A percentile compares a stretch with the other conserved stretches of the same genome.
These are phyloP conservation scores for Termitomyces sp. DNA, from an alignment of 768 basidiomycete species.

Conservation along the genomic window DNA sequence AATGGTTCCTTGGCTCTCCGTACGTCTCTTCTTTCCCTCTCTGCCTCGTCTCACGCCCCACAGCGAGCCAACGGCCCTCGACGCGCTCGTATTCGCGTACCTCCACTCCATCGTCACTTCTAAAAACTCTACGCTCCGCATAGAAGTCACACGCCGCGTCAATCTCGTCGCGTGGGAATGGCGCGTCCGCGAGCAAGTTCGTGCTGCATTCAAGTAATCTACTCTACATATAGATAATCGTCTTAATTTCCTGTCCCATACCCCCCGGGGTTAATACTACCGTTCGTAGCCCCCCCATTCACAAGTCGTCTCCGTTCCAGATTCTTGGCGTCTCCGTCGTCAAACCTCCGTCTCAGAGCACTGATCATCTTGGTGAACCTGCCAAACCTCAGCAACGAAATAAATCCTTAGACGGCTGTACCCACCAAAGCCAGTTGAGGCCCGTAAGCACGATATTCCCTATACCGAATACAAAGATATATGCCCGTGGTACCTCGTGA, in stretches of 20 bases:
- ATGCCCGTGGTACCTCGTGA: slow-evolving; percentile 49
- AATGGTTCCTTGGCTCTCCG: slow-evolving; percentile 81
- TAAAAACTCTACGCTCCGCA: slow-evolving; percentile 40
- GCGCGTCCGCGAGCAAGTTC: slow-evolving; percentile 59
- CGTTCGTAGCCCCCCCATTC: slow-evolving; percentile 10
- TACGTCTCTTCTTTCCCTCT: slow-evolving; percentile 26
- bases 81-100: slow-evolving; percentile 83
- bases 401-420: not conserved
- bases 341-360: slow-evolving; percentile 64
- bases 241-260: slow-evolving; percentile 7
- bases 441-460: slow-evolving; percentile 69
- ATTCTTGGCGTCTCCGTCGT: slow-evolving; percentile 14
- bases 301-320: slow-evolving; percentile 12
- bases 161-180: slow-evolving; percentile 84
- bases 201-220: slow-evolving; percentile 23
- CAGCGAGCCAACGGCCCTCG: slow-evolving; percentile 76
- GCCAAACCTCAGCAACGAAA: not conserved
- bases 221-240: not conserved
- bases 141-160: slow-evolving; percentile 66
- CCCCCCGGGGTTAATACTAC: not conserved
- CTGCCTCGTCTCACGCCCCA: not conserved
- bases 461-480: slow-evolving; percentile 47
- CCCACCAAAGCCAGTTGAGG: slow-evolving; percentile 82
- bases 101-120: slow-evolving; percentile 63
- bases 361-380: slow-evolving; percentile 79